Evolutionary conservation across 805 yeast genomes (phyloP), one percentile per base, ranked within the genome.

Genomic region (Kodamaea sagamina): DNA sequence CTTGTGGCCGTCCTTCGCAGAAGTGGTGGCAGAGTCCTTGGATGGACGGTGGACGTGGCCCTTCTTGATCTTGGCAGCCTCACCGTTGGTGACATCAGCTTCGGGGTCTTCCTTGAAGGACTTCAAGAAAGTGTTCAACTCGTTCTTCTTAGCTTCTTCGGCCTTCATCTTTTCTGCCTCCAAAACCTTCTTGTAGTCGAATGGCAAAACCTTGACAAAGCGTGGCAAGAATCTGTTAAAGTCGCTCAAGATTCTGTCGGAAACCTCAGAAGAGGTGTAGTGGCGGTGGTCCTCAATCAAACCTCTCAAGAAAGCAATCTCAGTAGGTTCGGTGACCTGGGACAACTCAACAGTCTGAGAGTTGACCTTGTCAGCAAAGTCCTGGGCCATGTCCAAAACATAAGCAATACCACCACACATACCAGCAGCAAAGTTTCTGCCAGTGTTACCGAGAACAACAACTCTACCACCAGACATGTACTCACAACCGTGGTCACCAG

Each of bases 381-480:
- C 97, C 62, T 90, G 96, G 40, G 93, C 97, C 74, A 92, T 86
- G 57, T 90, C 96, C 56, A 92, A 76, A 47, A 95, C 97, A 61
- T 92, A 92, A 11, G 97, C 95, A 65, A 93, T 92, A 81, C 99
- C 99, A 70, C 99, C 99, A 56, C 97, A 90, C 86, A 93, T 93
- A 75, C 99, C 99, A 44, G 99, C 96, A 48, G 87, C 97, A 63
- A 86, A 86, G 74, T 89, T 84, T 50, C 97, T 81, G 46, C 96
- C 97, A 57, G 96, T 87, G 47, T 82, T 71, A 36, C 97, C 96
- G 54, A 92, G 78, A 37, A 92, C 89, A 61, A 92, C 89, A 49
- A 93, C 96, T 58, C 98, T 82, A 63, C 99, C 99, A 65, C 99
- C 98, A 55, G 98, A 90, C 99, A 92, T 92, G 72, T 92, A 92